These are phyloP conservation scores for Hamigera avellanea DNA, from an alignment of 495 filamentous ascomycete species.

Conservation along the genomic window DNA sequence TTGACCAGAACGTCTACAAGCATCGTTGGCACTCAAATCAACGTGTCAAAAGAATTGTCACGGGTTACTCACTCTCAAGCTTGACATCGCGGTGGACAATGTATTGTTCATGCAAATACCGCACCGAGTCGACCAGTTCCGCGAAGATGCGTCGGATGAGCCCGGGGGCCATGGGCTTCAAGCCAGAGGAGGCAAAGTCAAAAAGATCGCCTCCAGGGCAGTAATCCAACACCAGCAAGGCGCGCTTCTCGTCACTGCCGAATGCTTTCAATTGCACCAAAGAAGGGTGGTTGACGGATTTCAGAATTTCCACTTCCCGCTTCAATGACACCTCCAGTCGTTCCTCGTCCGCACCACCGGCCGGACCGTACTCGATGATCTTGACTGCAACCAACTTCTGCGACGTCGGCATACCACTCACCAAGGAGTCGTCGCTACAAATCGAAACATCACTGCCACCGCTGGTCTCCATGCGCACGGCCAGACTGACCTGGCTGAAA, in stretches of 20 bases:
- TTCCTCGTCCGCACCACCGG: conserved; percentile 81
- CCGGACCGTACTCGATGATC: conserved; percentile 86
- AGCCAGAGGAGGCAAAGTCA: conserved; percentile 65
- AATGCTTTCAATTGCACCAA: conserved; percentile 83
- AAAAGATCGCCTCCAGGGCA: conserved; percentile 93
- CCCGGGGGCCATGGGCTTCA: conserved; percentile 48
- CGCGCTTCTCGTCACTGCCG: conserved; percentile 66
- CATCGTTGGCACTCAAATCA: conserved; percentile 13
- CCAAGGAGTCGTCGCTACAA: conserved; percentile 2
- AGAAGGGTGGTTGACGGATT: conserved; percentile 74
- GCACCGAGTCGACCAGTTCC: conserved; percentile 74
- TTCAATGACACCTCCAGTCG: conserved; percentile 85
- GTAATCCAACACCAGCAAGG: conserved; percentile 79
- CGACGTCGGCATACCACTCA: conserved; percentile 34
- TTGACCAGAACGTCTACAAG: conserved; percentile 79
- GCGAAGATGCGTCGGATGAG: conserved; percentile 80
- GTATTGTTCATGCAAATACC: conserved; percentile 69
- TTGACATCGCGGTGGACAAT: conserved; percentile 98
- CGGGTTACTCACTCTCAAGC: conserved; percentile 70
- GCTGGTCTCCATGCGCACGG: conserved; percentile 46
- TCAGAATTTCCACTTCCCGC: conserved; percentile 88
- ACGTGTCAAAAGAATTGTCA: neutral
- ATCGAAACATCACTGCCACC: conserved; percentile 11
- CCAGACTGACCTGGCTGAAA: conserved; percentile 87
- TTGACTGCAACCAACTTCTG: conserved; percentile 86